Evolutionary conservation across 2,329 filamentous ascomycete species (phyloP).

Genomic region (Scytalidium sp.): DNA sequence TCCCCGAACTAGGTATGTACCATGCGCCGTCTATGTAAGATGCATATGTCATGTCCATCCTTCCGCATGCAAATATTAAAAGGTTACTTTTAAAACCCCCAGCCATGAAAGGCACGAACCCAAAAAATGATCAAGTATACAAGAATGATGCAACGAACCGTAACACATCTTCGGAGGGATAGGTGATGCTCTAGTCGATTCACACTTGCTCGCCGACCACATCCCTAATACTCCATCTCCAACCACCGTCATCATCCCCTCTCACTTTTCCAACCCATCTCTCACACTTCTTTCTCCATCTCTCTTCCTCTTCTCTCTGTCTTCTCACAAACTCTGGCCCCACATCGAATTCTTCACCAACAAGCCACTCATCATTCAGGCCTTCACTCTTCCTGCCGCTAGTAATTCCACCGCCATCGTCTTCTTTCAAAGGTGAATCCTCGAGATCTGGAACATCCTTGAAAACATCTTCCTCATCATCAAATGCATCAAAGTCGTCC

Average conservation of each 20-base stretch:
- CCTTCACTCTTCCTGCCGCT: constrained; percentile 53
- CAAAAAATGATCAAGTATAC: background rate
- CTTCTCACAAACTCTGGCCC: constrained; percentile 89
- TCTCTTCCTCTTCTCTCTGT: constrained; percentile 86
- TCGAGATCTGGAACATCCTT: constrained; percentile 92
- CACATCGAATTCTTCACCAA: constrained; percentile 96
- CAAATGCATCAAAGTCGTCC: constrained; percentile 66
- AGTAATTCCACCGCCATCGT: constrained; percentile 44
- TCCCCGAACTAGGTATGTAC: background rate
- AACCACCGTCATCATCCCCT: constrained; percentile 51
- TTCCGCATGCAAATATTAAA: background rate
- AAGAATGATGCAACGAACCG: background rate
- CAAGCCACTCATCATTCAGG: constrained; percentile 73
- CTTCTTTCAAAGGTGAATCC: constrained; percentile 43
- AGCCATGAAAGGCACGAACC: background rate
- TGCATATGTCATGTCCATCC: background rate
- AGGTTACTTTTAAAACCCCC: background rate
- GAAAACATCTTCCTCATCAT: constrained; percentile 91
- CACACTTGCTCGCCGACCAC: constrained; percentile 36
- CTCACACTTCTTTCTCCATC: constrained; percentile 85
- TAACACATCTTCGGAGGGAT: background rate
- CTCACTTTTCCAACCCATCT: constrained; percentile 70
- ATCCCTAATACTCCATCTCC: constrained; percentile 75
- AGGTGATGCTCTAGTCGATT: background rate
- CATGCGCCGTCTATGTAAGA: background rate